phyloP scores from a whole-genome alignment of 83 land plant genomes.

The Picea abies region DNA sequence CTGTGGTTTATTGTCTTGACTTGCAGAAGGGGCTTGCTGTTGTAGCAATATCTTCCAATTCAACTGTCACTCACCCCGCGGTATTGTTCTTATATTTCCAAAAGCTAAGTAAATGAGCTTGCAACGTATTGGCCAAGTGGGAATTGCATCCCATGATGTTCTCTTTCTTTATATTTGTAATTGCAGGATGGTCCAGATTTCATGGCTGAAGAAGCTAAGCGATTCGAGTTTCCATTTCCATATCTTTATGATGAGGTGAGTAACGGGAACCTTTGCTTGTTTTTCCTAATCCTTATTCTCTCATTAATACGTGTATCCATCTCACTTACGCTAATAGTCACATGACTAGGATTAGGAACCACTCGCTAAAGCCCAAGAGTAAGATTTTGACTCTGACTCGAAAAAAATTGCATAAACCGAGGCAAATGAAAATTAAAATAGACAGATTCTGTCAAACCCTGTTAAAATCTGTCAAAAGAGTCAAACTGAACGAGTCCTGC shows the following conservation, averaged over 20 bases:
- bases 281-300: no score
- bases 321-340: no score
- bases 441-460: no score
- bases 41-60: conserved; percentile 95
- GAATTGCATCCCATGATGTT: not conserved
- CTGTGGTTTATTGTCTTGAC: not conserved
- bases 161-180: not conserved
- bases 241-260: conserved; percentile 95
- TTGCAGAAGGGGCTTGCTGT: conserved; percentile 91
- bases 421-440: no score
- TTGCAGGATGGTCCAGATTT: conserved; percentile 95
- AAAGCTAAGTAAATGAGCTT: not conserved
- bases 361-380: no score
- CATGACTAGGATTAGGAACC: no score
- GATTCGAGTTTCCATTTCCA: conserved; percentile 79
- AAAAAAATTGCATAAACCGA: no score
- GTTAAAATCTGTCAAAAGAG: no score
- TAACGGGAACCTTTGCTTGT: no score
- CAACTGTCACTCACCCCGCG: conserved; percentile 86
- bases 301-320: no score
- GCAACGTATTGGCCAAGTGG: not conserved
- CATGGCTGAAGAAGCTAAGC: conserved; percentile 96
- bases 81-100: conserved; percentile 27
- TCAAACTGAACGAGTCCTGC: no score
- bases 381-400: no score